Evolutionary conservation across 305 asterid genomes (phyloP).

Genomic region (Lippia alba): DNA sequence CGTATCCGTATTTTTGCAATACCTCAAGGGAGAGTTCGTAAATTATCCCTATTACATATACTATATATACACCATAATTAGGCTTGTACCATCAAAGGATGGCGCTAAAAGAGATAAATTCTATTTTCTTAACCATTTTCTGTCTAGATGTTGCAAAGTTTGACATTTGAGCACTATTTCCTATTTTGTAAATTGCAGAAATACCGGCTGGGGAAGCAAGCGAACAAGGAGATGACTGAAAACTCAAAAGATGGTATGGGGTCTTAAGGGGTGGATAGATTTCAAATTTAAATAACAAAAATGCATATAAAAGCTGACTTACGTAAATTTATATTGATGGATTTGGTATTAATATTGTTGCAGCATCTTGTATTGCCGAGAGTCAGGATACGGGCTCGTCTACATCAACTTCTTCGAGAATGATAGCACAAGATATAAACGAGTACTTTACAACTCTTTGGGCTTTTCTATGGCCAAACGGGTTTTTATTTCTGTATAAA

Average conservation of each 20-base stretch:
- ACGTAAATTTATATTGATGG: constrained; percentile 4
- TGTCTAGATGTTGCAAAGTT: not conserved
- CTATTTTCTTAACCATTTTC: not conserved
- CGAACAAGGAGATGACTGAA: constrained; percentile 56
- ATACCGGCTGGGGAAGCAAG: constrained; percentile 64
- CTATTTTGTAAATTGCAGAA: constrained; percentile 52
- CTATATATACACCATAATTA: too few relatives aligned
- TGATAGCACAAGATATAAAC: constrained; percentile 65
- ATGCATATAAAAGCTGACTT: too few relatives aligned
- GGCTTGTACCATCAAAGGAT: not conserved
- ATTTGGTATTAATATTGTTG: constrained; percentile 33
- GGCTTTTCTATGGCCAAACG: not conserved
- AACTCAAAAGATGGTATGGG: constrained; percentile 59
- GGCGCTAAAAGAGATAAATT: too few relatives aligned
- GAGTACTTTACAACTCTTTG: constrained; percentile 50
- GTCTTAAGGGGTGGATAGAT: not conserved
- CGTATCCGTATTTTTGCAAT: too few relatives aligned
- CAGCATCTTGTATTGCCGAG: constrained; percentile 80
- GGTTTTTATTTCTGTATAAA: not conserved
- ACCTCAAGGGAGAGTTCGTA: too few relatives aligned
- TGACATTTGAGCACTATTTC: constrained; percentile 7
- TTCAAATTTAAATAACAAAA: too few relatives aligned
- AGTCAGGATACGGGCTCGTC: constrained; percentile 88
- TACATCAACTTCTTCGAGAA: constrained; percentile 70
- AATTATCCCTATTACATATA: too few relatives aligned